phyloP scores from a whole-genome alignment of 2,329 filamentous ascomycete genomes.

The Cladosporium sp. region DNA sequence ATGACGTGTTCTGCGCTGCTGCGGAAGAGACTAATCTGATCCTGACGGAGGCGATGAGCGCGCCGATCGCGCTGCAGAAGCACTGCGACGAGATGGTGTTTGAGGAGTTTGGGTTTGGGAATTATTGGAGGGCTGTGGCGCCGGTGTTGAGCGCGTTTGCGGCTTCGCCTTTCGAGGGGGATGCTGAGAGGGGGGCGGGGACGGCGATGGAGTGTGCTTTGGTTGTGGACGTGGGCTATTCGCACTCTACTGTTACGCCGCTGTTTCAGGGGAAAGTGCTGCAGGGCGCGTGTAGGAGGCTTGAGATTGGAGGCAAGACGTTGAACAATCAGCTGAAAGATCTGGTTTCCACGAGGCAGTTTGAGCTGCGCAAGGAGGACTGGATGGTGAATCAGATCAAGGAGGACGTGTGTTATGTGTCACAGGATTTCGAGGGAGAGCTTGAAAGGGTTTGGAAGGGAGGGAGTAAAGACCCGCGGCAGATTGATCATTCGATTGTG shows the following conservation, averaged over 20 bases:
- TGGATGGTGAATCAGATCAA: conserved; percentile 97
- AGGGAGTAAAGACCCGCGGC: conserved; percentile 60
- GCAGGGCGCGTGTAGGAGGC: conserved; percentile 76
- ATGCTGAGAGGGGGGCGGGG: conserved; percentile 18
- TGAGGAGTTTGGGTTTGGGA: conserved; percentile 92
- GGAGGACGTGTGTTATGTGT: conserved; percentile 80
- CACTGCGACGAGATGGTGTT: conserved; percentile 97
- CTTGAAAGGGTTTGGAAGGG: conserved; percentile 85
- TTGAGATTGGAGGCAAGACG: conserved; percentile 90
- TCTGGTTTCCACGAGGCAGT: conserved; percentile 84
- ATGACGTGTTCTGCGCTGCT: conserved; percentile 60
- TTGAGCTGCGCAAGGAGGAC: conserved; percentile 92
- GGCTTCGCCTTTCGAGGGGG: conserved; percentile 13
- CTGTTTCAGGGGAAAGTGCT: conserved; percentile 78
- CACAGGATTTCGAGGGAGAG: conserved; percentile 63
- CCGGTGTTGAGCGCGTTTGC: conserved; percentile 68
- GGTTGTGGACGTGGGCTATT: conserved; percentile 88
- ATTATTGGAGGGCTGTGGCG: conserved; percentile 75
- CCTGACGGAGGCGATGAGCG: conserved; percentile 83
- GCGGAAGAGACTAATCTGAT: conserved; percentile 81
- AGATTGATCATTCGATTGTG: conserved; percentile 59
- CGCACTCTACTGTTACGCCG: conserved; percentile 87
- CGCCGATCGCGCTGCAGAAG: conserved; percentile 75
- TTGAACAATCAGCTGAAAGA: conserved; percentile 92
- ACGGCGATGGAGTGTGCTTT: conserved; percentile 77